A percentile compares a stretch with the other conserved stretches of the same genome.
Evolutionary conservation across 2,329 filamentous ascomycete species (phyloP).

Genomic region (Aspergillaceae sp.): DNA sequence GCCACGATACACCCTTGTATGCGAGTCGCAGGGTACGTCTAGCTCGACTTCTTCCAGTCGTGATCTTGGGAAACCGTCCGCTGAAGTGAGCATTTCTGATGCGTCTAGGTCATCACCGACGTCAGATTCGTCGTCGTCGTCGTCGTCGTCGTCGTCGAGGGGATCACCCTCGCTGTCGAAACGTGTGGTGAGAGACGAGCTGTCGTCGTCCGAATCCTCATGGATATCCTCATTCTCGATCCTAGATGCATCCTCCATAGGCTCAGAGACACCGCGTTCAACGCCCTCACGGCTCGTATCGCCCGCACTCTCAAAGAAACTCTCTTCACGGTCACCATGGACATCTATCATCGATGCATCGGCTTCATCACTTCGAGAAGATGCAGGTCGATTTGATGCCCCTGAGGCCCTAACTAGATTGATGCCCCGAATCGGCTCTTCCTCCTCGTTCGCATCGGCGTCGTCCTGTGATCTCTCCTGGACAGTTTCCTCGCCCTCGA

Average conservation of each 20-base stretch:
- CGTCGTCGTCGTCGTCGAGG: slow-evolving; percentile 18
- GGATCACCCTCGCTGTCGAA: not conserved
- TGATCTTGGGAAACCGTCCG: slow-evolving; percentile 41
- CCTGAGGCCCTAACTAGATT: slow-evolving; percentile 14
- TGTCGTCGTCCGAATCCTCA: slow-evolving; percentile 5
- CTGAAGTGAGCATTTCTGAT: not conserved
- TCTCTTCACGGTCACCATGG: too few relatives aligned
- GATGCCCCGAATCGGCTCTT: slow-evolving; percentile 34
- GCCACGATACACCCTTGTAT: slow-evolving; percentile 51
- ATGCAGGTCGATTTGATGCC: not conserved
- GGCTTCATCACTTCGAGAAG: slow-evolving; percentile 9
- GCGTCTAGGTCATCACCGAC: slow-evolving; percentile 25
- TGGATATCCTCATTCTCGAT: slow-evolving; percentile 9
- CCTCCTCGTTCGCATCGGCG: slow-evolving; percentile 39
- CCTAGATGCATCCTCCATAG: too few relatives aligned
- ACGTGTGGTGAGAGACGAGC: not conserved
- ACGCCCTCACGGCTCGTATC: too few relatives aligned
- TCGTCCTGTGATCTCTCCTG: slow-evolving; percentile 42
- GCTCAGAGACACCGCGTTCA: too few relatives aligned
- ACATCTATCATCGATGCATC: not conserved
- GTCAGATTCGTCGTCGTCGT: slow-evolving; percentile 24
- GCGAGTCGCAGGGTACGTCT: slow-evolving; percentile 47
- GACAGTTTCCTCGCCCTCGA: slow-evolving; percentile 28
- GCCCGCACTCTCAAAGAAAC: too few relatives aligned
- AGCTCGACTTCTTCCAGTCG: slow-evolving; percentile 45